Base-by-base conservation (phyloP, 176 grass and related monocot species). In the Echinochloa phyllopogon region DNA sequence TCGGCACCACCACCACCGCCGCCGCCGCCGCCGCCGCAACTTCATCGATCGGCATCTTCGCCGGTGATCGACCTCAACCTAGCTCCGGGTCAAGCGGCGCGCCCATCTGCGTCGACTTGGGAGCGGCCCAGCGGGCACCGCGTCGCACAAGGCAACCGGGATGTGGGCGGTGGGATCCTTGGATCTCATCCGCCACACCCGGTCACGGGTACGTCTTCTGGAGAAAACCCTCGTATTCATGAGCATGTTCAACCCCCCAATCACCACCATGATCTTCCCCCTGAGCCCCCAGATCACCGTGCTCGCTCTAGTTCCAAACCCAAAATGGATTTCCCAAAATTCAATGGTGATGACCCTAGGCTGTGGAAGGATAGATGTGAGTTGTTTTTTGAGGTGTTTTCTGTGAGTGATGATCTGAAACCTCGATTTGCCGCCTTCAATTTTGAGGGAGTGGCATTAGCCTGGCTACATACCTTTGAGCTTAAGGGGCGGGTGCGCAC, bases 401-500 rank as follows among this genome's bases (percentile, higher is more conserved):
- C 5, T 21, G 52, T 56, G 1, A 20, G 17, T 18, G 18, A 18
- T 0, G 11, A 5, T 6, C 4, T 56, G 4, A 56, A 56, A 6
- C 17, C 17, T 5, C 18, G 52, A 2, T 56, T 56, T 6, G 47
- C 47, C 0, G 47, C 47, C 0, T 3, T 13, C 0, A 48, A 48
- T 48, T 48, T 48, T 14, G 10, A 6, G 0, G 6, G 5, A 1
- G 1, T 7, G 0, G 52, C 17, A 1, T 4, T 3, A 21, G 4
- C 18, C 0, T 56, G 52, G 52, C 18, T 56, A 1, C 52, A 56
- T 5, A 56, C 52, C 0, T 0, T 21, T 6, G 47, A 21, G 5
- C 2, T 21, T 1, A 0, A 6, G 17, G 52, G 18, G 3, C 17
- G 52, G 0, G 1, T 56, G 0, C 1, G 18, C 5, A 56, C 2